Evolutionary conservation across 768 basidiomycete species (phyloP).

Genomic region (Lactarius deliciosus): DNA sequence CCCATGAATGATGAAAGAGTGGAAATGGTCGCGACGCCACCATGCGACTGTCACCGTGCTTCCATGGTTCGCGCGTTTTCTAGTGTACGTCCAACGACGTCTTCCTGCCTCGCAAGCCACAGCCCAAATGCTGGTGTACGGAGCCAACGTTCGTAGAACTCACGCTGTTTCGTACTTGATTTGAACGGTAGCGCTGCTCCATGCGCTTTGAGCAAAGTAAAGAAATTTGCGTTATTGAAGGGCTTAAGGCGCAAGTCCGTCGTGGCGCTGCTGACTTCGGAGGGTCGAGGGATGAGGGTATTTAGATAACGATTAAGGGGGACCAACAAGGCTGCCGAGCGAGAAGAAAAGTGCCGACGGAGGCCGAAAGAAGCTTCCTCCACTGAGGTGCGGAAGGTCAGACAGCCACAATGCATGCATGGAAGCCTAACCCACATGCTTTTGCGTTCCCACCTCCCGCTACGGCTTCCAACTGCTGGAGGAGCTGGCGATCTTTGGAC

Average conservation of each 20-base stretch:
- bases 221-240: slow-evolving; percentile 67
- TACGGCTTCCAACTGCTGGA: slow-evolving; percentile 68
- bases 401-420: slow-evolving; percentile 13
- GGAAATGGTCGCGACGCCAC: neutral
- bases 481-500: slow-evolving; percentile 74
- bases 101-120: slow-evolving; percentile 78
- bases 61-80: slow-evolving; percentile 23
- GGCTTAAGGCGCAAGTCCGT: slow-evolving; percentile 52
- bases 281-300: slow-evolving; percentile 74
- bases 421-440: slow-evolving; percentile 47
- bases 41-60: neutral
- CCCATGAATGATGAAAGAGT: neutral
- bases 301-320: slow-evolving; percentile 92
- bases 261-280: slow-evolving; percentile 42
- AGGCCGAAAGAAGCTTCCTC: slow-evolving; percentile 63
- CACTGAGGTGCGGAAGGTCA: slow-evolving; percentile 40
- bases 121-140: slow-evolving; percentile 74
- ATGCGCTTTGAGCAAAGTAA: slow-evolving; percentile 67
- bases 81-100: slow-evolving; percentile 61
- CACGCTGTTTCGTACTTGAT: slow-evolving; percentile 57
- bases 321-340: slow-evolving; percentile 83
- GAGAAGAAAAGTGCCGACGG: slow-evolving; percentile 78
- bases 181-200: slow-evolving; percentile 76
- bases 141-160: slow-evolving; percentile 79
- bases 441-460: slow-evolving; percentile 47